Evolutionary conservation across 164 flowering plant genomes (phyloP), one percentile per base, ranked within the genome.

Genomic region (Piper longum): DNA sequence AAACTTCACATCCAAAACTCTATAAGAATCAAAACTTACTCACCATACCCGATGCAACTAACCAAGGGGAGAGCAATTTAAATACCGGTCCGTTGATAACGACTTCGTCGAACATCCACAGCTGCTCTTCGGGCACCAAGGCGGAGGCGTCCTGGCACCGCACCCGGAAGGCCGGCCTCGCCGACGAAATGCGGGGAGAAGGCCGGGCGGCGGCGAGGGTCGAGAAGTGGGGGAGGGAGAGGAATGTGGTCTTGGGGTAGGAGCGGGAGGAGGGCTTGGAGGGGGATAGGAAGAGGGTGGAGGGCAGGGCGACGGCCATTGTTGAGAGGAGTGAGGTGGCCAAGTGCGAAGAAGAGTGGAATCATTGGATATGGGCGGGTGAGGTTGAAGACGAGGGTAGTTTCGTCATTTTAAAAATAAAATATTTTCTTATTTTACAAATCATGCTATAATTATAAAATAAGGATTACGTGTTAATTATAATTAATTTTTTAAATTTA

Each of bases 81-180:
- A 41, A 16, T 63, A 69, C 67, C 3, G 71, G 71, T n/a, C 71
- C 71, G 40, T 64, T 52, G 58, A 69, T 63, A 18, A 63, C 67
- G 16, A 42, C 51, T 6, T 48, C 62, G 3, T 69, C 67, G 63
- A 59, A 69, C 71, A 69, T 64, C 71, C 71, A 69, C 43, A 61
- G 54, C 63, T 69, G 71, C 39, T 59, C 71, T 3, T 4, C 19
- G 13, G 67, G 71, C 51, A 64, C 52, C 5, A 54, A 43, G 5
- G 65, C 26, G 43, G 65, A 18, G 44, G 57, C 45, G 39, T 18
- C 48, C 60, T 59, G 68, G 63, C 68, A 66, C 16, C 63, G 68
- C 40, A 66, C 59, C 57, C 59, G 68, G 11, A 66, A 43, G 13
- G 41, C 43, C 5, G 52, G 7, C 57, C 59, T 48, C 9, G 57